phyloP scores from a whole-genome alignment of 2,329 filamentous ascomycete species.

The Fusarium udum region DNA sequence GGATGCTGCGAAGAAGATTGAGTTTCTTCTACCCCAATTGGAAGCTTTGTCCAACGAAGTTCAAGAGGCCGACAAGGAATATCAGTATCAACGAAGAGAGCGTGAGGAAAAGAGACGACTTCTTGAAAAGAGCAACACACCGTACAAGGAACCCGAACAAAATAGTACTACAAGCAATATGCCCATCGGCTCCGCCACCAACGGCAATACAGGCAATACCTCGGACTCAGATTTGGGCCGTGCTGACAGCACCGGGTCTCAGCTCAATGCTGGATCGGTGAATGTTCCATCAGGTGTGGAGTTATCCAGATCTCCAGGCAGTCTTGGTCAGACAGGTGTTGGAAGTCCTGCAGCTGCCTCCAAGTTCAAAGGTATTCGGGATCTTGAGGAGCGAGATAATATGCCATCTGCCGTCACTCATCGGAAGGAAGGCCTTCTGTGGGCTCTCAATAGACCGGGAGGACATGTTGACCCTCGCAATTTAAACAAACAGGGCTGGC shows the following conservation, averaged over 20 bases:
- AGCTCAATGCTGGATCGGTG: slow-evolving; percentile 59
- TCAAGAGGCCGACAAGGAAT: slow-evolving; percentile 94
- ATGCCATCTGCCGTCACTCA: slow-evolving; percentile 64
- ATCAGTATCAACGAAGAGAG: slow-evolving; percentile 93
- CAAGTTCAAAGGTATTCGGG: slow-evolving; percentile 90
- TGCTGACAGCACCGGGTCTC: slow-evolving; percentile 78
- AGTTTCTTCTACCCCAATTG: slow-evolving; percentile 85
- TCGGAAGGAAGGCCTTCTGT: slow-evolving; percentile 91
- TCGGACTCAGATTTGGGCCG: slow-evolving; percentile 77
- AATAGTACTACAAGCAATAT: slow-evolving; percentile 53
- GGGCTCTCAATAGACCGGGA: slow-evolving; percentile 91
- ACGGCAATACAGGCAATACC: slow-evolving; percentile 58
- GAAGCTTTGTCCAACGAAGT: slow-evolving; percentile 90
- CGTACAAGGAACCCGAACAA: slow-evolving; percentile 75
- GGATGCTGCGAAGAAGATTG: slow-evolving; percentile 84
- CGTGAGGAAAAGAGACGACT: slow-evolving; percentile 92
- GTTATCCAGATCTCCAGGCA: slow-evolving; percentile 67
- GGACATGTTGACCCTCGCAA: slow-evolving; percentile 95
- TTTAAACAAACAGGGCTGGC: slow-evolving; percentile 97
- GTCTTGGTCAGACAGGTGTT: slow-evolving; percentile 56
- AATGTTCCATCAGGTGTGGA: slow-evolving; percentile 50
- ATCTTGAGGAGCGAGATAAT: slow-evolving; percentile 86
- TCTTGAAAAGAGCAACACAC: slow-evolving; percentile 85
- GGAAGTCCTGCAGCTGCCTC: slow-evolving; percentile 62
- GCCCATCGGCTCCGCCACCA: slow-evolving; percentile 48